Evolutionary conservation across 768 basidiomycete genomes (phyloP), one percentile per base, ranked within the genome.

Genomic region (Lactifluus subvellereus): DNA sequence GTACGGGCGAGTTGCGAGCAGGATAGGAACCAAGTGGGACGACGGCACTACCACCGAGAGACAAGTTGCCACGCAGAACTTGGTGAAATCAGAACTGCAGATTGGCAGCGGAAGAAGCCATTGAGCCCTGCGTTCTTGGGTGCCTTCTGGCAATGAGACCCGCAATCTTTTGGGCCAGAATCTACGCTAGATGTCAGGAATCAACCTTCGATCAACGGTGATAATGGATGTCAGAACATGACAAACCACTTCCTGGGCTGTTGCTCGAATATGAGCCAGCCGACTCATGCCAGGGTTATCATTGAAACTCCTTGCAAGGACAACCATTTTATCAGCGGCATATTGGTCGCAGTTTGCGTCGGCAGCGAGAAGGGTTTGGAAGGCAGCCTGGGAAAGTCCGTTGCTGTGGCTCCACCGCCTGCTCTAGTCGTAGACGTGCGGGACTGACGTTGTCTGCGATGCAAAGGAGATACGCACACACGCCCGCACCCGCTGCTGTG

Each of bases 61-160:
- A 82, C 61, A 83, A 79, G 27, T 82, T 84, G 32, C 81, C 82
- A 2, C 79, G 54, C 79, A 80, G 68, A 84, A 84, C 5, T 73
- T 76, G 22, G 69, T 74, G 45, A 74, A 74, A 51, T 81, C 70
- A 22, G 77, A 76, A 57, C 82, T 59, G 75, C 69, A 70, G 78
- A 84, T 69, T 84, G 83, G 71, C 82, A 84, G 67, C 83, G 83
- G 74, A 79, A 84, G 38, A 82, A 73, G 3, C 82, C 82, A 54
- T 78, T 75, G 9, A 85, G 77, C 70, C 84, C 80, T 1, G 74
- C 37, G 66, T 84, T 83, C 65, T 71, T 71, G 27, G 82, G 82
- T 1, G 82, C 77, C 22, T 72, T 69, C 65, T 83, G 78, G 71
- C 82, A 85, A 72, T 83, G 74, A 79, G 7, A 82, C 77, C 40